A percentile compares a stretch with the other conserved stretches of the same genome.
Evolutionary conservation across 164 flowering plant genomes (phyloP).

Genomic region (Berberis thunbergii): DNA sequence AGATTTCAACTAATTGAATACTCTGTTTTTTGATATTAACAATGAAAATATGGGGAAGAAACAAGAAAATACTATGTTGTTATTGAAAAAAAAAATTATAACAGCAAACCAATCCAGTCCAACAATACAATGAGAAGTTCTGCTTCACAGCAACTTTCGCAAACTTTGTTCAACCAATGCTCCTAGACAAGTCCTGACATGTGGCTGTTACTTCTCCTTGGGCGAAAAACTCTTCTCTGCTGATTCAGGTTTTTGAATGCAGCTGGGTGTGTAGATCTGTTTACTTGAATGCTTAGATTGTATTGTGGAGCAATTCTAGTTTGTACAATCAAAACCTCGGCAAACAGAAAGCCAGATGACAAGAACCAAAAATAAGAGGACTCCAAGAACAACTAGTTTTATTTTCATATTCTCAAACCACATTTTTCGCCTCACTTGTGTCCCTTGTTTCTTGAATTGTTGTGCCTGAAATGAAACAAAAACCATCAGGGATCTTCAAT

Average conservation of each 20-base stretch:
- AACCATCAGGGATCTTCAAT: background rate
- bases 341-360: slow-evolving; percentile 80
- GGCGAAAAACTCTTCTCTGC: no score
- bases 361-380: slow-evolving; percentile 60
- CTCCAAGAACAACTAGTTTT: slow-evolving; percentile 72
- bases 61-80: no score
- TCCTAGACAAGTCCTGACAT: no score
- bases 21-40: no score
- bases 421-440: slow-evolving; percentile 70
- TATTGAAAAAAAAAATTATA: no score
- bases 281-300: background rate
- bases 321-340: slow-evolving; percentile 74
- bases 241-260: background rate
- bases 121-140: no score
- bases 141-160: no score
- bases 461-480: slow-evolving; percentile 48
- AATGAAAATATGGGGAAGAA: no score
- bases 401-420: slow-evolving; percentile 96
- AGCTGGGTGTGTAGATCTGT: background rate
- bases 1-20: no score
- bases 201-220: no score
- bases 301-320: slow-evolving; percentile 19
- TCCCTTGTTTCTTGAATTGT: slow-evolving; percentile 51
- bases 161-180: no score
- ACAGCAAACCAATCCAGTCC: no score